phyloP scores from a whole-genome alignment of 495 filamentous ascomycete species.

The Gamarada debralockiae region DNA sequence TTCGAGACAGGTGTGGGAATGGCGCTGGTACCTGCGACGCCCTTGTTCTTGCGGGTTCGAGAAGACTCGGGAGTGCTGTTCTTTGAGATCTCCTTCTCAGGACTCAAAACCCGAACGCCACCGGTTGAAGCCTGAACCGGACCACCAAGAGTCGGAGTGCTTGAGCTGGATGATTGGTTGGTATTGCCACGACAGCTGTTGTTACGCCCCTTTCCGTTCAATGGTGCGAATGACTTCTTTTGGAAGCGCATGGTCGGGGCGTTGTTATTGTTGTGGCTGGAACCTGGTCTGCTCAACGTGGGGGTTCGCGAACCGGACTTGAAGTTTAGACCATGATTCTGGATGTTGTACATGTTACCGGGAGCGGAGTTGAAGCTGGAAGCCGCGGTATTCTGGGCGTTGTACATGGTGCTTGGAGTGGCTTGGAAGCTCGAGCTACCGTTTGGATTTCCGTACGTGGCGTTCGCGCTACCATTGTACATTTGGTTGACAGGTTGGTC shows the following conservation, averaged over 20 bases:
- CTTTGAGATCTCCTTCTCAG: background rate
- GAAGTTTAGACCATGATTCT: background rate
- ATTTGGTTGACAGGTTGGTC: background rate
- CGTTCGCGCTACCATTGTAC: background rate
- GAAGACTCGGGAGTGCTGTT: background rate
- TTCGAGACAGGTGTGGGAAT: conserved; percentile 2
- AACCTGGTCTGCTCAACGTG: background rate
- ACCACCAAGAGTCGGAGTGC: background rate
- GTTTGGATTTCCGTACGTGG: background rate
- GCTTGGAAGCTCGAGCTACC: background rate
- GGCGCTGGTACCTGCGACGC: background rate
- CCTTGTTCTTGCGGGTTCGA: background rate
- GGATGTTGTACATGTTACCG: background rate
- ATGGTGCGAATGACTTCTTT: background rate
- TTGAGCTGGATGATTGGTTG: background rate
- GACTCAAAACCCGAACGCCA: no score
- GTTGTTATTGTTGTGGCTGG: background rate
- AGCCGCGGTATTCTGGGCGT: background rate
- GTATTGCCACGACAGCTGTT: no score
- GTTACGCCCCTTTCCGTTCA: background rate
- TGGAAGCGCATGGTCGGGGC: background rate
- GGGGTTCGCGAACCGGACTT: background rate
- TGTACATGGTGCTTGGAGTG: background rate
- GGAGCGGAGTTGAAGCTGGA: background rate
- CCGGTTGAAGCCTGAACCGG: background rate